Percentiles rank a stretch among this genome's conserved stretches.
These are phyloP conservation scores for Parastagonospora nodorum DNA, from an alignment of 2,329 filamentous ascomycete genomes.

Conservation along the genomic window DNA sequence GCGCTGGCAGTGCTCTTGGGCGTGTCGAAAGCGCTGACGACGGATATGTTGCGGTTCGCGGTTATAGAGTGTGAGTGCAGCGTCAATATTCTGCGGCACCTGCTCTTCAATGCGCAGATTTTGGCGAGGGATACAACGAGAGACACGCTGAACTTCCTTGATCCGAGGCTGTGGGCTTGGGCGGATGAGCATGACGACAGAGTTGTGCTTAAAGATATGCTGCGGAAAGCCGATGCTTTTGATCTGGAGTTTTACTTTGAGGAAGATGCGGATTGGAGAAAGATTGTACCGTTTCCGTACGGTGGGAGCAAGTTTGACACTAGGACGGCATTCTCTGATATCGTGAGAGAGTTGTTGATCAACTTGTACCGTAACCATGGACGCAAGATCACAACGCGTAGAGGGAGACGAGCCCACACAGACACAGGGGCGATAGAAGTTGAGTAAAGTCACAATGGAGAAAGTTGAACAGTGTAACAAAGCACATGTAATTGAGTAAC, in stretches of 20 bases:
- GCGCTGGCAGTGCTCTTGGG: slow-evolving; percentile 41
- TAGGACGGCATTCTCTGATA: slow-evolving; percentile 25
- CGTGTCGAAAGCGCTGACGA: slow-evolving; percentile 34
- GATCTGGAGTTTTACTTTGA: slow-evolving; percentile 42
- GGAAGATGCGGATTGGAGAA: slow-evolving; percentile 29
- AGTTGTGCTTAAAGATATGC: slow-evolving; percentile 35
- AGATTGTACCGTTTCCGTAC: slow-evolving; percentile 42
- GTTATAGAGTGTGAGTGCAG: slow-evolving; percentile 37
- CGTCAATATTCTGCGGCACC: slow-evolving; percentile 34
- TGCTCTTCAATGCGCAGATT: slow-evolving; percentile 44
- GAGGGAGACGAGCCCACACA: slow-evolving; percentile 7
- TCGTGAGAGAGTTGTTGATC: slow-evolving; percentile 34
- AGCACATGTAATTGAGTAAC: not conserved
- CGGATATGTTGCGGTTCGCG: slow-evolving; percentile 34
- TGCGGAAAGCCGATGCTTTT: slow-evolving; percentile 38
- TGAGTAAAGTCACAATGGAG: not conserved
- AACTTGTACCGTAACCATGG: slow-evolving; percentile 42
- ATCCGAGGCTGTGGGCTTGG: slow-evolving; percentile 42
- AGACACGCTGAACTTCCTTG: slow-evolving; percentile 37
- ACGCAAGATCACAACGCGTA: slow-evolving; percentile 34
- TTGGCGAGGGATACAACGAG: slow-evolving; percentile 18
- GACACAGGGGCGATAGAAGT: not conserved
- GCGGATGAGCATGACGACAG: slow-evolving; percentile 34
- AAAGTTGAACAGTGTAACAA: not conserved
- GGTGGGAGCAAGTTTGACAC: slow-evolving; percentile 40